phyloP scores from a whole-genome alignment of 139 green algal species.

The Chlorella sp. region DNA sequence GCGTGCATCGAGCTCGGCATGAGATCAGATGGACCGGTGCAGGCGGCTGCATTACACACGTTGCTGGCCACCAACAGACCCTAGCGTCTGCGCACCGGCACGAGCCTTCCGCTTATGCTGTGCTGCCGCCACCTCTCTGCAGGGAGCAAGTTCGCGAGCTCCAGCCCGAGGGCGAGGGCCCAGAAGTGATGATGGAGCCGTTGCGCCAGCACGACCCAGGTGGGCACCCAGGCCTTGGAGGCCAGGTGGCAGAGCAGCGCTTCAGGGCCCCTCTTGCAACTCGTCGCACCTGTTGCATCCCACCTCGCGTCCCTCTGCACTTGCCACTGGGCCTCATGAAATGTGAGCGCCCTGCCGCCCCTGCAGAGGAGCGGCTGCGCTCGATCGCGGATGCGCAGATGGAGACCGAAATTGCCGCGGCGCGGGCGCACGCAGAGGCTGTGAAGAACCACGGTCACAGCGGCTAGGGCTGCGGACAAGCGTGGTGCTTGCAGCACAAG shows the following conservation, averaged over 20 bases:
- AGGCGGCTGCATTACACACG: not conserved
- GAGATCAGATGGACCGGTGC: not conserved
- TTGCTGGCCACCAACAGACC: not conserved
- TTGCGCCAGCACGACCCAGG: slow-evolving; percentile 24
- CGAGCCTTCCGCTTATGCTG: too few species aligned
- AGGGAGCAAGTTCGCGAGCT: not conserved
- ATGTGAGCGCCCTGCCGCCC: too few species aligned
- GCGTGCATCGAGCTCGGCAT: too few species aligned
- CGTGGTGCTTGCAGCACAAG: too few species aligned
- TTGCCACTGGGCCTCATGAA: not conserved
- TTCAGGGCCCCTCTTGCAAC: not conserved
- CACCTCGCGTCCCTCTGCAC: not conserved
- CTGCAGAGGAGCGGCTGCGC: slow-evolving; percentile 18
- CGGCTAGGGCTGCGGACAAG: not conserved
- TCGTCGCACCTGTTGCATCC: not conserved
- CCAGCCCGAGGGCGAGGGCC: slow-evolving; percentile 8
- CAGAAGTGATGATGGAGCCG: slow-evolving; percentile 19
- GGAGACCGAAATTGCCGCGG: slow-evolving; percentile 4
- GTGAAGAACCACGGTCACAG: not conserved
- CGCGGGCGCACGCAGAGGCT: not conserved
- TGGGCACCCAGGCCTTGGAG: not conserved
- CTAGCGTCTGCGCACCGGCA: not conserved
- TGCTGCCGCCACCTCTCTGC: not conserved
- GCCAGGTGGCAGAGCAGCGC: not conserved
- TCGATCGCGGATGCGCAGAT: slow-evolving; percentile 9